A percentile compares a stretch with the other conserved stretches of the same genome.
Conservation (phyloP, 78 protist genomes). For the Dictyostelium firmibasis region DNA sequence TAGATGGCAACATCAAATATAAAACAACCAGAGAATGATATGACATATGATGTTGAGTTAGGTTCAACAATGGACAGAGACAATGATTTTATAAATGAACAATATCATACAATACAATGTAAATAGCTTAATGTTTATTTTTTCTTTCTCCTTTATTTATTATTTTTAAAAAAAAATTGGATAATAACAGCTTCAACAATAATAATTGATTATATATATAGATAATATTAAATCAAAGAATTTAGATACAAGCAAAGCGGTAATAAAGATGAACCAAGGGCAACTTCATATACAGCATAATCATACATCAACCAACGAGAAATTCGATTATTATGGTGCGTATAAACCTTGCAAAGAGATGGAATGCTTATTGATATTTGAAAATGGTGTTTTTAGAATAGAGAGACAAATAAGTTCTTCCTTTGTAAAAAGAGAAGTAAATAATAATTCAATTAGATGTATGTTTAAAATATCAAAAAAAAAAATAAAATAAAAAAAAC, state of each 20-base stretch:
- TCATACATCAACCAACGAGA: conserved; percentile 27
- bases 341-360: conserved; percentile 24
- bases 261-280: background rate
- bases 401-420: conserved; percentile 16
- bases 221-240: conserved; percentile 16
- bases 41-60: background rate
- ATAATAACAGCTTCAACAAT: too few relatives aligned
- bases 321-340: conserved; percentile 21
- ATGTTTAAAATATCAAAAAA: background rate
- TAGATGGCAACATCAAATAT: background rate
- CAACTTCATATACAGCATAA: conserved; percentile 6
- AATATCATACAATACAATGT: conserved; percentile 22
- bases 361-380: conserved; percentile 53
- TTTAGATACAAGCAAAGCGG: conserved; percentile 14
- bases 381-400: conserved; percentile 57
- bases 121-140: background rate
- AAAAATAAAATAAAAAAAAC: background rate
- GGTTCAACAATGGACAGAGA: background rate
- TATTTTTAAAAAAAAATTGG: too few relatives aligned
- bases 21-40: conserved; percentile 14
- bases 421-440: background rate
- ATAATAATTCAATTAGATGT: background rate
- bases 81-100: background rate
- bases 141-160: background rate
- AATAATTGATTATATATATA: background rate